Evolutionary conservation across 768 basidiomycete species (phyloP), one percentile per base, ranked within the genome.

Genomic region (Trichaptum fuscoviolaceum): DNA sequence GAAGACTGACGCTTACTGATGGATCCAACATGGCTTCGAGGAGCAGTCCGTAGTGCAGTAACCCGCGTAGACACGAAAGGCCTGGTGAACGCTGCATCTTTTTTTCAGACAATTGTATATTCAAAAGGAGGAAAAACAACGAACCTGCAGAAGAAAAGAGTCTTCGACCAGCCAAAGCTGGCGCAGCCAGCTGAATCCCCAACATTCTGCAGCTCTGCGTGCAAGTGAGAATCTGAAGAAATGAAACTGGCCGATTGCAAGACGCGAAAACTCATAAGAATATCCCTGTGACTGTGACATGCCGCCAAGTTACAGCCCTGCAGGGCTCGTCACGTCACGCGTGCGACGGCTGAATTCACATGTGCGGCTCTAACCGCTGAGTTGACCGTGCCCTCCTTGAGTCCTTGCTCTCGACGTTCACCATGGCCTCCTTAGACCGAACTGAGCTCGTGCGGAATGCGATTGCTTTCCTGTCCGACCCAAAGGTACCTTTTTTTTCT

Each of bases 381-480:
- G 42, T 12, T 15, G 20, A 20, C 42, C 42, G 42, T 3, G 42
- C 12, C 12, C 42, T 52, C 20, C 36, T 27, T 63, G 20, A 4
- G 6, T 52, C 20, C 36, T 27, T 63, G 20, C 59, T 58, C 34
- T 24, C n/a, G n/a, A 52, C 30, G 25, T 24, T 35, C 18, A 23
- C 12, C 24, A 85, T 85, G 83, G 73, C 79, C 67, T 74, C 81
- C 62, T 75, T 84, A 71, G 87, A 91, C 73, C 84, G 90, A 73
- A 83, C 84, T 71, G 91, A 95, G 62, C 83, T 93, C 68, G 73
- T 96, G 64, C 85, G 83, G 58, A 93, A 90, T 79, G 95, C 95
- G 0, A 86, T 96, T 68, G 80, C 85, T 0, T 96, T 97, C 76
- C 84, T 97, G 64, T 80, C 81, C n/a, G 95, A 96, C 76, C 87